These are phyloP conservation scores for Penicillium sp. DNA, from an alignment of 2,329 filamentous ascomycete species.

Conservation along the genomic window DNA sequence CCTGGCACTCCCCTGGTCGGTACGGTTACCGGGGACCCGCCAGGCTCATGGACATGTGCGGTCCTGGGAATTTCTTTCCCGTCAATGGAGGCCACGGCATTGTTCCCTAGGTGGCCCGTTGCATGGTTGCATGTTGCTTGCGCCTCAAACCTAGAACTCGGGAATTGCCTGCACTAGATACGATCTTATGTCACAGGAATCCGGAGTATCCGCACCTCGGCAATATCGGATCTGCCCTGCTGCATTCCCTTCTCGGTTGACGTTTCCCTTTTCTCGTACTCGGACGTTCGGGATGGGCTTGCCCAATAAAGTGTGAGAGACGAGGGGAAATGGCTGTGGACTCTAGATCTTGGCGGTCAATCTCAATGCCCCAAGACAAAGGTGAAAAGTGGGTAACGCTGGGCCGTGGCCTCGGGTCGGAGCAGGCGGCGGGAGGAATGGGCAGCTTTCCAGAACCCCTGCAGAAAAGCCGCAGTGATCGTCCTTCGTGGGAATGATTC, in stretches of 20 bases:
- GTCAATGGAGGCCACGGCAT: neutral
- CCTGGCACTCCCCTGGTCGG: neutral
- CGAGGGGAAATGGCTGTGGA: neutral
- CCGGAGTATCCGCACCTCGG: neutral
- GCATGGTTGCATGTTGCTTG: neutral
- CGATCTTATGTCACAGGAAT: neutral
- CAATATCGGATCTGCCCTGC: neutral
- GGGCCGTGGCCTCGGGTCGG: conserved; percentile 1
- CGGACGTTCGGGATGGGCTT: neutral
- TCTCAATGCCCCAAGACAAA: neutral
- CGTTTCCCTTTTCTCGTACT: neutral
- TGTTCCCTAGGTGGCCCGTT: neutral
- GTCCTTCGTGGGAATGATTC: neutral
- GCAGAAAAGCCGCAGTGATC: conserved; percentile 2
- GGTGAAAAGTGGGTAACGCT: neutral
- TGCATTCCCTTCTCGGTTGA: neutral
- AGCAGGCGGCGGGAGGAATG: neutral
- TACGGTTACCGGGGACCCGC: conserved; percentile 3
- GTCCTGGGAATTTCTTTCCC: neutral
- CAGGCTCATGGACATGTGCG: too few relatives aligned
- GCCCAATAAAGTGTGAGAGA: neutral
- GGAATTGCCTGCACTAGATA: neutral
- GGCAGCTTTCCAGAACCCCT: conserved; percentile 9
- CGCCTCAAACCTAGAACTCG: neutral
- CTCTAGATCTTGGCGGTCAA: neutral